Evolutionary conservation across 192 early-diverging fungal species (phyloP), one percentile per base, ranked within the genome.

Genomic region (Coemansia sp.): DNA sequence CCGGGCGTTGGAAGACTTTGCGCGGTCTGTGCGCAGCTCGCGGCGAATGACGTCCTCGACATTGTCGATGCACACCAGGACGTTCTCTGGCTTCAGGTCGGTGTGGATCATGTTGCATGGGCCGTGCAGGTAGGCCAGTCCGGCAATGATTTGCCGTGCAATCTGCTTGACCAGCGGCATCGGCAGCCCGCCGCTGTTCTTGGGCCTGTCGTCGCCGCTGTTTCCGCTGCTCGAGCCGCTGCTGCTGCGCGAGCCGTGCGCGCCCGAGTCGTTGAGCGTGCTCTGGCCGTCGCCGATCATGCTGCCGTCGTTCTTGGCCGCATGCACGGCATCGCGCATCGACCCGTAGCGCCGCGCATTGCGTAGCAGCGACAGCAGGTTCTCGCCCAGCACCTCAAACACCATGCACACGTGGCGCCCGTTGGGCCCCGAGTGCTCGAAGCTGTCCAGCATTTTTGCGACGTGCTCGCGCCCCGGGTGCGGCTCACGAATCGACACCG

Each of bases 101-200:
- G 96, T 99, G 74, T 99, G 96, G 46, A 99, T 96, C 53, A 99
- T 93, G 25, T 84, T 83, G 75, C 96, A 99, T 37, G 89, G 85
- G 2, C 84, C 77, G 69, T 99, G 96, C 59, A 99, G 79, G 62
- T 95, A 99, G 46, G 94, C 93, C 54, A 99, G 64, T 3, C 91
- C 94, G 63, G 90, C 78, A 20, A 96, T 77, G 13, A 96, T 85
- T 67, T 99, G 96, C 53, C 88, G 85, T 6, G 87, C 78, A 43
- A 99, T 88, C 39, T 93, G 87, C 62, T 91, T 91, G 44, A 99
- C 96, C 30, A 97, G 78, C 26, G 78, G 79, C 3, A 84, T 48
- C 1, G 94, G 92, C 15, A 99, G 86, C 2, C 96, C 96, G 1
- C 72, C 64, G 34, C 48, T 49, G 9, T 68, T 33, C 46, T 53